These are phyloP conservation scores for Ploettnerulaceae sp. DNA, from an alignment of 2,329 filamentous ascomycete species.

Conservation along the genomic window DNA sequence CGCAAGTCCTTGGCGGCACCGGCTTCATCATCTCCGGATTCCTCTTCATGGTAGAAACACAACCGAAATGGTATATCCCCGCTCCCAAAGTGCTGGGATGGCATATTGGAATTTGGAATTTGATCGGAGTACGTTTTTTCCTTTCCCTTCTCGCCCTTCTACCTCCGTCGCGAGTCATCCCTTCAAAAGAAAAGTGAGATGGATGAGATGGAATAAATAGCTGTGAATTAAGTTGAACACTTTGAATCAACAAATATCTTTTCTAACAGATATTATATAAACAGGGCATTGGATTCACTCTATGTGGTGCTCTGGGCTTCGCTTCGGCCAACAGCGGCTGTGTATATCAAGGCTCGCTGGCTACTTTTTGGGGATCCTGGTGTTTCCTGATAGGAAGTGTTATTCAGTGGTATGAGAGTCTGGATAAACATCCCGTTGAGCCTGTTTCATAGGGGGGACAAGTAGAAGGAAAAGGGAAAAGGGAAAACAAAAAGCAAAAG, in stretches of 20 bases:
- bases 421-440: slow-evolving; percentile 45
- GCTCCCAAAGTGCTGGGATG: slow-evolving; percentile 54
- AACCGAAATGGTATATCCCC: slow-evolving; percentile 57
- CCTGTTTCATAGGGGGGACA: no score
- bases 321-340: slow-evolving; percentile 38
- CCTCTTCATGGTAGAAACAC: slow-evolving; percentile 64
- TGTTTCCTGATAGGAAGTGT: slow-evolving; percentile 45
- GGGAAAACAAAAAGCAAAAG: no score
- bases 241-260: no score
- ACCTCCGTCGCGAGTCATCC: not conserved
- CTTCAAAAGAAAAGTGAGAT: not conserved
- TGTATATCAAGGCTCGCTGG: slow-evolving; percentile 44
- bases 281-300: slow-evolving; percentile 51
- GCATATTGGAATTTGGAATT: slow-evolving; percentile 64
- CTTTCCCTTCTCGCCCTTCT: not conserved
- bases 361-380: slow-evolving; percentile 47
- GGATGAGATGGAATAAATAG: no score
- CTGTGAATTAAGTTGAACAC: not conserved
- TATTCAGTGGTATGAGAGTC: slow-evolving; percentile 45
- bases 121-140: slow-evolving; percentile 43
- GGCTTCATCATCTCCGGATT: slow-evolving; percentile 56
- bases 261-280: no score
- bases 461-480: no score
- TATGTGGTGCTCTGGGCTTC: slow-evolving; percentile 54
- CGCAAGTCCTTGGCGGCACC: slow-evolving; percentile 56